phyloP scores from a whole-genome alignment of 164 flowering plant species.

The Houttuynia cordata region DNA sequence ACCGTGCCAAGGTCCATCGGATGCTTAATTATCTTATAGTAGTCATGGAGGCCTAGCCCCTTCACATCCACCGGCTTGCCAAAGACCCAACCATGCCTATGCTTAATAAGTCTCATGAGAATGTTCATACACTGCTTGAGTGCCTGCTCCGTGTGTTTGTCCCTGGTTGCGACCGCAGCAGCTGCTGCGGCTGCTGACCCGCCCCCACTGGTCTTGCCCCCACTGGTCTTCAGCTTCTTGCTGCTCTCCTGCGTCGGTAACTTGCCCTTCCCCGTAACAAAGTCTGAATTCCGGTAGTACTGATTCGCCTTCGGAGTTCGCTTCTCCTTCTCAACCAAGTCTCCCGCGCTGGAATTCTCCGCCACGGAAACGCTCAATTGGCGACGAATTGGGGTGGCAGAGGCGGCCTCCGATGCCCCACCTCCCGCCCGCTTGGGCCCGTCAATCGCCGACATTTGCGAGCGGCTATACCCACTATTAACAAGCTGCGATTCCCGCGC shows the following conservation, averaged over 20 bases:
- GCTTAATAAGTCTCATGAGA: constrained; percentile 60
- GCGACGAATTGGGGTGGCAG: constrained; percentile 29
- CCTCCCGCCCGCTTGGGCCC: constrained; percentile 23
- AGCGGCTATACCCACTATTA: constrained; percentile 16
- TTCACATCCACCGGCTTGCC: constrained; percentile 61
- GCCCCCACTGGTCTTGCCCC: constrained; percentile 30
- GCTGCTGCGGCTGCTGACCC: too few relatives aligned
- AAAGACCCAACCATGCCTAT: constrained; percentile 73
- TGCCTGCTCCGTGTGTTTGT: constrained; percentile 18
- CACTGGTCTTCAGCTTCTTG: constrained; percentile 60
- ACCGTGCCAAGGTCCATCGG: constrained; percentile 93
- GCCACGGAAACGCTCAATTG: constrained; percentile 43
- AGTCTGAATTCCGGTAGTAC: constrained; percentile 63
- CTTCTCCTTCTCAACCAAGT: constrained; percentile 65
- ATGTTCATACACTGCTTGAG: constrained; percentile 37
- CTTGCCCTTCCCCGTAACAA: constrained; percentile 68
- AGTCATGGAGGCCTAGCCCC: constrained; percentile 57
- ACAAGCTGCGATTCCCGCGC: constrained; percentile 24
- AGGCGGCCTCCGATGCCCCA: constrained; percentile 34
- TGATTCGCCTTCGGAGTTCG: constrained; percentile 81
- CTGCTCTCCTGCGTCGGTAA: constrained; percentile 54
- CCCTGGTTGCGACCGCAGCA: constrained; percentile 12
- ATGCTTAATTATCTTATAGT: constrained; percentile 46
- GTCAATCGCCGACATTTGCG: constrained; percentile 21
- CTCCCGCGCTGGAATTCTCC: constrained; percentile 36